Conservation (phyloP, 768 basidiomycete genomes). For the Boletus bicolor region DNA sequence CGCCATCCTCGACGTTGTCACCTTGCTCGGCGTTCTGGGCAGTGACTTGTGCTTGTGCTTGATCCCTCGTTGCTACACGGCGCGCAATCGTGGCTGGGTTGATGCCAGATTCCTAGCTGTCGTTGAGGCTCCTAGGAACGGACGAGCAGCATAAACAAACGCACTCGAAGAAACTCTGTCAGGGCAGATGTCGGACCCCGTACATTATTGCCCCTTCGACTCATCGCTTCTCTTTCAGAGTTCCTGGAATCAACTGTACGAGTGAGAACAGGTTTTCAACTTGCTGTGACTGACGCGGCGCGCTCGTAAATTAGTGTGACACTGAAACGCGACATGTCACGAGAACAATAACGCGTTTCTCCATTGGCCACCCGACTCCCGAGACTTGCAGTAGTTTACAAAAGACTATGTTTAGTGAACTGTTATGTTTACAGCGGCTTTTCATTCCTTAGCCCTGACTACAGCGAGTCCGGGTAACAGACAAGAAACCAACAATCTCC, state of each 20-base stretch:
- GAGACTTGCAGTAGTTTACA: neutral
- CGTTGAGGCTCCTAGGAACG: conserved; percentile 18
- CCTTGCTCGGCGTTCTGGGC: conserved; percentile 10
- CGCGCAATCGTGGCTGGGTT: conserved; percentile 41
- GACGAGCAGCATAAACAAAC: conserved; percentile 10
- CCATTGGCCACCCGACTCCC: no score
- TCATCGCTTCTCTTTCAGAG: conserved; percentile 15
- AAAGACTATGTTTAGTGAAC: neutral
- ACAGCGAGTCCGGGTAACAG: neutral
- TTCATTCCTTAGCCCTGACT: neutral
- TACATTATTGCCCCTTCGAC: conserved; percentile 50
- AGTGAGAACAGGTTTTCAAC: neutral
- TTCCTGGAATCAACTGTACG: neutral
- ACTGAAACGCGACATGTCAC: conserved; percentile 16
- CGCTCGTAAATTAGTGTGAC: conserved; percentile 13
- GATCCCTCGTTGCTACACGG: conserved; percentile 32
- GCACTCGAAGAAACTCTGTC: conserved; percentile 74
- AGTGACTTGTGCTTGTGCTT: conserved; percentile 32
- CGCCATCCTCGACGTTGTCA: conserved; percentile 7
- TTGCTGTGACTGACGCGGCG: conserved; percentile 1
- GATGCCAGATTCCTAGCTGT: conserved; percentile 49
- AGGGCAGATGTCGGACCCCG: conserved; percentile 81
- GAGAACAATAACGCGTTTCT: conserved; percentile 1
- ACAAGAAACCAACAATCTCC: conserved; percentile 21
- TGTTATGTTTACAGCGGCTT: neutral